Evolutionary conservation across 2,329 filamentous ascomycete species (phyloP).

Genomic region (Fusarium vanettenii): DNA sequence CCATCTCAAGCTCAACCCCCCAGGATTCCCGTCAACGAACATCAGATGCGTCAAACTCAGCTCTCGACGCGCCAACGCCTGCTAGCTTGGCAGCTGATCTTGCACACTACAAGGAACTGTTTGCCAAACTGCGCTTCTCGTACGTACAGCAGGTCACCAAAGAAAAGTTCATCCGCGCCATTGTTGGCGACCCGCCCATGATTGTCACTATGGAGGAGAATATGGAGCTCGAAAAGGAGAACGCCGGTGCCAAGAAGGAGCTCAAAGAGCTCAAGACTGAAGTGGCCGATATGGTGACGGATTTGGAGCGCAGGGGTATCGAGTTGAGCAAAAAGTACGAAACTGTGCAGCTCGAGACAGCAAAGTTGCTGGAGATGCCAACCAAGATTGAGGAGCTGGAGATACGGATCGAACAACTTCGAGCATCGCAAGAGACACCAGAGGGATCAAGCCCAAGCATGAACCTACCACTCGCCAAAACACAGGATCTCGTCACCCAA

Average conservation of each 20-base stretch:
- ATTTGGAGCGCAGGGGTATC: conserved; percentile 74
- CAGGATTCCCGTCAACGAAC: conserved; percentile 62
- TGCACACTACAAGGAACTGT: conserved; percentile 92
- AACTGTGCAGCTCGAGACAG: conserved; percentile 60
- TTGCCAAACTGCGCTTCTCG: conserved; percentile 94
- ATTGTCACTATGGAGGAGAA: conserved; percentile 89
- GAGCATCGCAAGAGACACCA: conserved; percentile 50
- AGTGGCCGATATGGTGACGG: conserved; percentile 77
- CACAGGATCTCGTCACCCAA: conserved; percentile 63
- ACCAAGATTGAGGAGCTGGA: conserved; percentile 61
- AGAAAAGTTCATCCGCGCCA: conserved; percentile 94
- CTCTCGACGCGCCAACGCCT: conserved; percentile 76
- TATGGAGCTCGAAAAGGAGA: conserved; percentile 75
- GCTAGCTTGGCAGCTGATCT: conserved; percentile 85
- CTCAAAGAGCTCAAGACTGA: conserved; percentile 85
- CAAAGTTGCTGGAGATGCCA: conserved; percentile 63
- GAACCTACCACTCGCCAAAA: conserved; percentile 69
- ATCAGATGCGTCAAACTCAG: conserved; percentile 78
- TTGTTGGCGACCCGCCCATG: conserved; percentile 89
- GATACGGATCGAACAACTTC: conserved; percentile 58
- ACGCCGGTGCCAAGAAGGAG: conserved; percentile 77
- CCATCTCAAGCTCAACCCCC: conserved; percentile 67
- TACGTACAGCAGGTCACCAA: conserved; percentile 99
- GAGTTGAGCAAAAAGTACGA: conserved; percentile 68
- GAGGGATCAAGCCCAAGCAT: conserved; percentile 55